Percentiles rank a stretch among this genome's conserved stretches.
Evolutionary conservation across 2,329 filamentous ascomycete genomes (phyloP).

Genomic region (Rasamsonia emersonii): DNA sequence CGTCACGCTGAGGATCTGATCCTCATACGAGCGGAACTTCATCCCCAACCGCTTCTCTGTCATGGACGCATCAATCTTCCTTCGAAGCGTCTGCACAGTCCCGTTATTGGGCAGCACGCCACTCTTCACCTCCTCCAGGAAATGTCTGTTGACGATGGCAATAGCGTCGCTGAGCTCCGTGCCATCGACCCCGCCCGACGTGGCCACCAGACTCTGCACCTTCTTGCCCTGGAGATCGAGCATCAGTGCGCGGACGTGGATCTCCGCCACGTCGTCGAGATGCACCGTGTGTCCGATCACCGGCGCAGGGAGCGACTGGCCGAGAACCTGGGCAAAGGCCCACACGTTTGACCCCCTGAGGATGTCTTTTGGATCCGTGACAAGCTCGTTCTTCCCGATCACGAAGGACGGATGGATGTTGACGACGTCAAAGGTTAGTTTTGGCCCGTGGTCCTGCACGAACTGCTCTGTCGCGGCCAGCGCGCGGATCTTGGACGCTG

Average conservation of each 20-base stretch:
- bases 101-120: not conserved
- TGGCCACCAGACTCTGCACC: not conserved
- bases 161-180: not conserved
- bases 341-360: too few species aligned
- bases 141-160: not conserved
- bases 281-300: conserved; percentile 11
- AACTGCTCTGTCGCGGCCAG: not conserved
- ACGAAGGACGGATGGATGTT: conserved; percentile 21
- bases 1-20: not conserved
- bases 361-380: conserved; percentile 11
- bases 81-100: not conserved
- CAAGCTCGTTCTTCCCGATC: conserved; percentile 21
- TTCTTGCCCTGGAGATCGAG: too few species aligned
- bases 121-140: not conserved
- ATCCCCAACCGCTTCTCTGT: not conserved
- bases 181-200: not conserved
- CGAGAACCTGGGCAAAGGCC: conserved; percentile 19
- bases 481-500: not conserved
- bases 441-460: conserved; percentile 9
- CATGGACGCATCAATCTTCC: not conserved
- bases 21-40: not conserved
- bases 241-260: conserved; percentile 22
- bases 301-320: conserved; percentile 8
- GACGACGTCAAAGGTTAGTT: conserved; percentile 23
- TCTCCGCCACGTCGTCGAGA: conserved; percentile 22